Evolutionary conservation across 1,284 basidiomycete species (phyloP).

Genomic region (Ceratobasidium theobromae): DNA sequence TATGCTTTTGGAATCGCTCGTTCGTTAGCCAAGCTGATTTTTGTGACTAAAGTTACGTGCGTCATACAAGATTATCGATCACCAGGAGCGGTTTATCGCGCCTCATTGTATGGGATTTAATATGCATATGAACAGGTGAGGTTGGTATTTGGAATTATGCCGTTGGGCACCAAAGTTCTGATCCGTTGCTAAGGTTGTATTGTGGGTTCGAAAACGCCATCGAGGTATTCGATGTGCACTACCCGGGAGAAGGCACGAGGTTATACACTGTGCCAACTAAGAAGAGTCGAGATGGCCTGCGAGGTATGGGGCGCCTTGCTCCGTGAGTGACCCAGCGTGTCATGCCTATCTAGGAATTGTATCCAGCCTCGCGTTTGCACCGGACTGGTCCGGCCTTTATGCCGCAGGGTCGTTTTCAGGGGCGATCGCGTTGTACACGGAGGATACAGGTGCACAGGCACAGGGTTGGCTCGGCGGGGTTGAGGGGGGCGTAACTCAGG

Average conservation of each 20-base stretch:
- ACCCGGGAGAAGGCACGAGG: conserved; percentile 72
- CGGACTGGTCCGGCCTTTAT: conserved; percentile 65
- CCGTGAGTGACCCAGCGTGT: not conserved
- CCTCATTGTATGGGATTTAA: conserved; percentile 84
- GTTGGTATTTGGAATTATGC: not conserved
- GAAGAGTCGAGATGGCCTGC: conserved; percentile 80
- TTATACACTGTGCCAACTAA: conserved; percentile 74
- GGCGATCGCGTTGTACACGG: conserved; percentile 75
- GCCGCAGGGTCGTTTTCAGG: conserved; percentile 63
- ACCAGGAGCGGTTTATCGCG: conserved; percentile 82
- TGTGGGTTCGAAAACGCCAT: conserved; percentile 89
- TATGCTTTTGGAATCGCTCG: conserved; percentile 45
- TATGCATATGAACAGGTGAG: conserved; percentile 63
- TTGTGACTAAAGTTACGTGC: conserved; percentile 65
- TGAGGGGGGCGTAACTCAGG: conserved; percentile 70
- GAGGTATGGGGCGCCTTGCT: conserved; percentile 54
- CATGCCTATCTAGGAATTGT: conserved; percentile 64
- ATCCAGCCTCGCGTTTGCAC: conserved; percentile 76
- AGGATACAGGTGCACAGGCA: conserved; percentile 56
- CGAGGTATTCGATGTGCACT: conserved; percentile 79
- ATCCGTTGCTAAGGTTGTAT: conserved; percentile 61
- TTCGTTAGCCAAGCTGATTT: not conserved
- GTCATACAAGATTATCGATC: conserved; percentile 87
- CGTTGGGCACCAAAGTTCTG: not conserved
- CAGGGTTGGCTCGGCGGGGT: conserved; percentile 65